Base-by-base conservation (phyloP, 495 filamentous ascomycete species). In the Amphirosellinia nigrospora region DNA sequence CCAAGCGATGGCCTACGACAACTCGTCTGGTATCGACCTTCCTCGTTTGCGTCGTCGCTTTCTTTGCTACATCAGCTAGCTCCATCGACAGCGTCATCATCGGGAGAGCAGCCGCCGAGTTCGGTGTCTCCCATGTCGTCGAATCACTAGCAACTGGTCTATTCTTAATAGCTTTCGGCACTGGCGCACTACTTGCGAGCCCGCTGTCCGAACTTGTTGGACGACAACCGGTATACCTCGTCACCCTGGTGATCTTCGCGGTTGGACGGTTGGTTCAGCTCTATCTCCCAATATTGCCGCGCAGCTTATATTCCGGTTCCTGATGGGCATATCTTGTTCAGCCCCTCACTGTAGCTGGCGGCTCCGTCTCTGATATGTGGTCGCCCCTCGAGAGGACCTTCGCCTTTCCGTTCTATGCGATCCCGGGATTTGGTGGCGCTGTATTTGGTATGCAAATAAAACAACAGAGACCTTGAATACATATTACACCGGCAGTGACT, bases 301-400 rank as follows among this genome's bases (percentile, higher is more conserved):
- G 0, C 85, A 94, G 83, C 80, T 93, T 30, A 79, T 91, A n/a
- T 82, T 86, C 53, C 86, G 93, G 1, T 94, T 95, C 72, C 81
- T 95, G 62, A 86, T 88, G 59, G 94, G 94, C 1, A 79, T 95
- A 23, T 87, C 90, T 26, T 92, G 92, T 3, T 88, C 86, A 50
- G 92, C 93, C 95, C 69, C 76, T 96, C 21, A 91, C 87, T 68
- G 91, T 95, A 6, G 92, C 92, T 9, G 94, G 94, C 32, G 94
- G 92, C 1, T 93, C 91, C 0, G 87, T 96, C 19, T 91, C 92
- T 9, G 93, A 97, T 77, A 86, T 96, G 82, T 97, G 92, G 76
- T 76, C 82, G 45, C 88, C 85, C 30, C 80, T 88, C 56, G 86
- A 93, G 63, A 85, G 92, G 21, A 84, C 92, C 0, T 94, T 90